Evolutionary conservation across 352 stramenopile genomes (phyloP).

Genomic region (Blastocystis sp.): DNA sequence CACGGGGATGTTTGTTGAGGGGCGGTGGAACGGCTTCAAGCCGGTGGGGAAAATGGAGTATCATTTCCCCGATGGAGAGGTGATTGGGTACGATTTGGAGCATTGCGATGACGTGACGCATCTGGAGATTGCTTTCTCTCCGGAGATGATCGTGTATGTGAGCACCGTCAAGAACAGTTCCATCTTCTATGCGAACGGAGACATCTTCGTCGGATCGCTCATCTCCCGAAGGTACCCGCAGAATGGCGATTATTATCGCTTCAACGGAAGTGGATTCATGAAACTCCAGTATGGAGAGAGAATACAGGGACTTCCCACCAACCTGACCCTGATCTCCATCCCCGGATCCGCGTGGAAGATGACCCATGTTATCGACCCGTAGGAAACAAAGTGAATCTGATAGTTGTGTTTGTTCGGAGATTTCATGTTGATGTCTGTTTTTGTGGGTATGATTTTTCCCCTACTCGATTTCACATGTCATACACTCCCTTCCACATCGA

Average conservation of each 20-base stretch:
- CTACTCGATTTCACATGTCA: no score
- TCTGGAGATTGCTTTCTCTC: not conserved
- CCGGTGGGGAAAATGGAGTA: not conserved
- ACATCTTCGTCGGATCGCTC: conserved; percentile 22
- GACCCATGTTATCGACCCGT: no score
- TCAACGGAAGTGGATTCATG: not conserved
- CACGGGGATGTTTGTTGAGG: not conserved
- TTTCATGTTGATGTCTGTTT: no score
- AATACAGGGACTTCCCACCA: not conserved
- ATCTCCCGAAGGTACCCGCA: not conserved
- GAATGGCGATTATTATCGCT: not conserved
- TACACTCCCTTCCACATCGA: no score
- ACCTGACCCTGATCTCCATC: no score
- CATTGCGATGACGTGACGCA: not conserved
- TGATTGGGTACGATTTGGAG: not conserved
- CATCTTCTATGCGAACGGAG: conserved; percentile 31
- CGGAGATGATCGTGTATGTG: not conserved
- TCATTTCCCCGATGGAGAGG: not conserved
- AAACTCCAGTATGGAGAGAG: not conserved
- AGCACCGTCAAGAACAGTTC: not conserved
- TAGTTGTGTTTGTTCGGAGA: no score
- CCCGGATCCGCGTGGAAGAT: no score
- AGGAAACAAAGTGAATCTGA: no score
- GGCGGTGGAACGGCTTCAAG: not conserved
- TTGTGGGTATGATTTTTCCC: no score